These are phyloP conservation scores for Lentinula boryana DNA, from an alignment of 768 basidiomycete species.

Conservation along the genomic window DNA sequence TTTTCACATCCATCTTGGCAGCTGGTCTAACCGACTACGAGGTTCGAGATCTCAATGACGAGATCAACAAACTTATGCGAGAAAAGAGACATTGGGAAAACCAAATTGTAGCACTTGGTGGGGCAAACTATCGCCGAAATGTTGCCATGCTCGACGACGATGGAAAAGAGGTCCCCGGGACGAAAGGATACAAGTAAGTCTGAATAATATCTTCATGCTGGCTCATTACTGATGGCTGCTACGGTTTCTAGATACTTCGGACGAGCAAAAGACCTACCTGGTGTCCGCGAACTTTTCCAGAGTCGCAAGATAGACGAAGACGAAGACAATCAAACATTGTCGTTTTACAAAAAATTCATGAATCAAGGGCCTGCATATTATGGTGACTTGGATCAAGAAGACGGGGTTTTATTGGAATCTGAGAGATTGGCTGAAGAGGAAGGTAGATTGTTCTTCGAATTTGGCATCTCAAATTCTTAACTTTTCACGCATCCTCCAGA, in stretches of 20 bases:
- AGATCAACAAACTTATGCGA: slow-evolving; percentile 92
- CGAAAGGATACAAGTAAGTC: slow-evolving; percentile 92
- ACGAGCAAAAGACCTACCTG: slow-evolving; percentile 91
- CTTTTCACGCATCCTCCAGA: slow-evolving; percentile 32
- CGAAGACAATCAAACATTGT: slow-evolving; percentile 74
- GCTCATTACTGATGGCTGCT: not conserved
- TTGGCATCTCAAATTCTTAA: not conserved
- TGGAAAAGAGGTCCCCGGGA: slow-evolving; percentile 93
- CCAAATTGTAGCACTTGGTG: slow-evolving; percentile 92
- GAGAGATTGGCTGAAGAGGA: slow-evolving; percentile 71
- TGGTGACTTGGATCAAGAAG: slow-evolving; percentile 83
- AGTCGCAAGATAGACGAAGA: slow-evolving; percentile 82
- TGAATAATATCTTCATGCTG: not conserved
- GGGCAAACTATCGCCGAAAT: slow-evolving; percentile 93
- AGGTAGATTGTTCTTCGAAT: slow-evolving; percentile 37
- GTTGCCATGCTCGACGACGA: slow-evolving; percentile 93
- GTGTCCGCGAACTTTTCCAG: slow-evolving; percentile 91
- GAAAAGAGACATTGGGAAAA: slow-evolving; percentile 99
- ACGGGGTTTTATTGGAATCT: slow-evolving; percentile 58
- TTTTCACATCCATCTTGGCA: slow-evolving; percentile 22
- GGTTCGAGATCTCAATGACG: slow-evolving; percentile 92
- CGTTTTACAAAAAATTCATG: slow-evolving; percentile 83
- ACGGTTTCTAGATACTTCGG: slow-evolving; percentile 76
- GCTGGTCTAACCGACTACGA: slow-evolving; percentile 94
- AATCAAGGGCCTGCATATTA: slow-evolving; percentile 86